Conservation (phyloP, 1,284 basidiomycete species). For the Leccinum griseonigrum region DNA sequence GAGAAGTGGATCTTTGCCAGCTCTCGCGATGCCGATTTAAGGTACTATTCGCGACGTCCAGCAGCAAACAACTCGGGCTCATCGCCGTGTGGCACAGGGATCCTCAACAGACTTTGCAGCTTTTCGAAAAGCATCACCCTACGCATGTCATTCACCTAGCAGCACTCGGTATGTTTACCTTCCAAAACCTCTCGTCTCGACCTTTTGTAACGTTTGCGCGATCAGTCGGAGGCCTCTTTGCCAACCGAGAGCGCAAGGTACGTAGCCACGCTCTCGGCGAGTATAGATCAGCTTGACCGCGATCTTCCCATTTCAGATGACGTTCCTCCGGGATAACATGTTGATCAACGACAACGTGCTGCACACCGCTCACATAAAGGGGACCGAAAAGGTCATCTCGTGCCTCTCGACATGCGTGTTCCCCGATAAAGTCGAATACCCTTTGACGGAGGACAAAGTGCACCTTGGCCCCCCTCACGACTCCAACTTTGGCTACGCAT, state of each 20-base stretch:
- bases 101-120: conserved; percentile 54
- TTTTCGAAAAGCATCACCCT: conserved; percentile 86
- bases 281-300: neutral
- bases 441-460: conserved; percentile 87
- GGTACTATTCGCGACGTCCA: conserved; percentile 38
- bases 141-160: conserved; percentile 92
- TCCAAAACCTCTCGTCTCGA: neutral
- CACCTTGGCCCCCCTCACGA: conserved; percentile 86
- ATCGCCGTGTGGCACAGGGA: conserved; percentile 43
- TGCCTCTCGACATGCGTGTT: conserved; percentile 89
- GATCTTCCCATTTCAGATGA: conserved; percentile 46
- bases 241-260: conserved; percentile 89
- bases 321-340: conserved; percentile 86
- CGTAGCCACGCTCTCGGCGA: conserved; percentile 3
- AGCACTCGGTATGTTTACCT: conserved; percentile 60
- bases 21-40: conserved; percentile 75
- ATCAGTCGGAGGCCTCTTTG: conserved; percentile 85
- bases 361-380: conserved; percentile 63
- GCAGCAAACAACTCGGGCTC: neutral
- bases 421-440: conserved; percentile 84
- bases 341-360: conserved; percentile 91
- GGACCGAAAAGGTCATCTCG: conserved; percentile 73
- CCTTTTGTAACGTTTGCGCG: conserved; percentile 7
- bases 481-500: conserved; percentile 90
- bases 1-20: conserved; percentile 85